These are phyloP conservation scores for Starmerella scarabaei DNA, from an alignment of 805 yeast genomes.

Conservation along the genomic window DNA sequence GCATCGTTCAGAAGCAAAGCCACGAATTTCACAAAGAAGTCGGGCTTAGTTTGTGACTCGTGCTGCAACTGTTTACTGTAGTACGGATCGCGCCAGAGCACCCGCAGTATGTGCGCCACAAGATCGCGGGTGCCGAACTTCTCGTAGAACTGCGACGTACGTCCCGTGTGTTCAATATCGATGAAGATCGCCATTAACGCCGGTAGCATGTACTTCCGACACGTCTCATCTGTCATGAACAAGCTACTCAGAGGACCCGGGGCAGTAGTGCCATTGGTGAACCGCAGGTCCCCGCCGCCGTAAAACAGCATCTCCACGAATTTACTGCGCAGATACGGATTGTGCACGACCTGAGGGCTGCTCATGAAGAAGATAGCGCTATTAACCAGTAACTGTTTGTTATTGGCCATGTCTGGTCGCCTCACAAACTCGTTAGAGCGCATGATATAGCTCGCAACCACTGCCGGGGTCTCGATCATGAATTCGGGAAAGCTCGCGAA, in stretches of 20 bases:
- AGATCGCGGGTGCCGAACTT: conserved; percentile 84
- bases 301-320: conserved; percentile 66
- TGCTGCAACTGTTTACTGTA: conserved; percentile 56
- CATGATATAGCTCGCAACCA: conserved; percentile 44
- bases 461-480: conserved; percentile 66
- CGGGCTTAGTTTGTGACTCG: conserved; percentile 56
- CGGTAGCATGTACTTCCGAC: conserved; percentile 55
- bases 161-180: conserved; percentile 90
- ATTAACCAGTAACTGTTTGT: conserved; percentile 38
- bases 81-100: conserved; percentile 61
- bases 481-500: conserved; percentile 81
- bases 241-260: conserved; percentile 58
- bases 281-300: conserved; percentile 46
- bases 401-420: conserved; percentile 7
- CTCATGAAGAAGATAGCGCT: conserved; percentile 67
- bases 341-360: conserved; percentile 52
- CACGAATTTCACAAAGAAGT: conserved; percentile 80
- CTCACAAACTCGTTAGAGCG: conserved; percentile 21
- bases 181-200: conserved; percentile 83
- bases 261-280: conserved; percentile 25
- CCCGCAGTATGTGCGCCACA: conserved; percentile 69
- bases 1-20: conserved; percentile 88
- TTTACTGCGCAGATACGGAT: conserved; percentile 84
- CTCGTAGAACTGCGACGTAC: conserved; percentile 89
- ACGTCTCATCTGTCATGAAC: conserved; percentile 50